These are phyloP conservation scores for Debaryomyces prosopidis DNA, from an alignment of 805 yeast species.

Conservation along the genomic window DNA sequence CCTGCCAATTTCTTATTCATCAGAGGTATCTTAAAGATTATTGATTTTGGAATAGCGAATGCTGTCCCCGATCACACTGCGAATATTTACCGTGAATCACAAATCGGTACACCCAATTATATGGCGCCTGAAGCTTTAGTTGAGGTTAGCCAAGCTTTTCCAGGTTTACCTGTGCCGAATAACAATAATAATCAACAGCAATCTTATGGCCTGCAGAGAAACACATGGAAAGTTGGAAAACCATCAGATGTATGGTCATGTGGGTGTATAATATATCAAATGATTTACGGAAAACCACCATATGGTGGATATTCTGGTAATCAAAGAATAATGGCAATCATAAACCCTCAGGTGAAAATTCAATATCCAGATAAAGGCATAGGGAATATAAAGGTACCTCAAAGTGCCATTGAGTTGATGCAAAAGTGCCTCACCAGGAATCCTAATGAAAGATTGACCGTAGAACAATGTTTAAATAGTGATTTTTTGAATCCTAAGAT, in stretches of 20 bases:
- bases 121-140: slow-evolving; percentile 97
- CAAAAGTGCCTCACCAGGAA: slow-evolving; percentile 70
- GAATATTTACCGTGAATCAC: slow-evolving; percentile 85
- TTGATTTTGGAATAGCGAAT: slow-evolving; percentile 96
- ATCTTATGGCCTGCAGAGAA: slow-evolving; percentile 10
- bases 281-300: slow-evolving; percentile 93
- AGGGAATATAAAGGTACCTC: slow-evolving; percentile 65
- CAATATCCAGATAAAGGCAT: slow-evolving; percentile 62
- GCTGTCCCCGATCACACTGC: slow-evolving; percentile 91
- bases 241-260: slow-evolving; percentile 98
- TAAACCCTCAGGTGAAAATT: slow-evolving; percentile 77
- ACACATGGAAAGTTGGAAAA: slow-evolving; percentile 78
- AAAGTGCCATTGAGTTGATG: slow-evolving; percentile 68
- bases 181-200: slow-evolving; percentile 5
- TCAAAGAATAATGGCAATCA: slow-evolving; percentile 78
- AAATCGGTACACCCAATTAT: slow-evolving; percentile 93
- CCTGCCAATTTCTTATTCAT: slow-evolving; percentile 78
- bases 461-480: slow-evolving; percentile 58
- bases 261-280: slow-evolving; percentile 93
- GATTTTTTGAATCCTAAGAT: slow-evolving; percentile 75
- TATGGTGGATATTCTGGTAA: slow-evolving; percentile 77
- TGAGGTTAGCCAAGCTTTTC: slow-evolving; percentile 47
- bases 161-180: slow-evolving; percentile 18
- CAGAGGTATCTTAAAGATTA: slow-evolving; percentile 79
- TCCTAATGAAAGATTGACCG: slow-evolving; percentile 66